phyloP scores from a whole-genome alignment of 2,329 filamentous ascomycete genomes.

The Alternaria brassicae region DNA sequence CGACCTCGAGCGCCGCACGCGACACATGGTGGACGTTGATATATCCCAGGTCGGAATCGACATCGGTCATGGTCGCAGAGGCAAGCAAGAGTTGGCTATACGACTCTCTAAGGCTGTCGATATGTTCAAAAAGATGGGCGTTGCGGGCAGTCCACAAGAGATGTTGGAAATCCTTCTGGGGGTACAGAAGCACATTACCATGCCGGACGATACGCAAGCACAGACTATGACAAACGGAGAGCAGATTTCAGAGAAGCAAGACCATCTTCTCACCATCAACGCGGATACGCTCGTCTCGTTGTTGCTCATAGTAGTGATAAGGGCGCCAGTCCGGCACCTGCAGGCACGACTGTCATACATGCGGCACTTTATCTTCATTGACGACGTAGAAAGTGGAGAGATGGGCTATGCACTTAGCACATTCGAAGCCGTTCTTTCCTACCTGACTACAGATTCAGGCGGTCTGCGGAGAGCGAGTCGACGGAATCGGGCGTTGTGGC shows the following conservation, averaged over 20 bases:
- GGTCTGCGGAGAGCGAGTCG: slow-evolving; percentile 83
- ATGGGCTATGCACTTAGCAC: slow-evolving; percentile 96
- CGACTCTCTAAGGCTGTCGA: slow-evolving; percentile 81
- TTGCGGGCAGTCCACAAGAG: slow-evolving; percentile 80
- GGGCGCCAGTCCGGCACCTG: slow-evolving; percentile 84
- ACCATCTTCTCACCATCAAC: slow-evolving; percentile 70
- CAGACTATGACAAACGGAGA: slow-evolving; percentile 32
- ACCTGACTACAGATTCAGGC: slow-evolving; percentile 82
- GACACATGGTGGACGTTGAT: slow-evolving; percentile 92
- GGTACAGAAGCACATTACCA: slow-evolving; percentile 83
- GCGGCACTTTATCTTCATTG: slow-evolving; percentile 96
- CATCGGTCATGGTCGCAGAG: slow-evolving; percentile 77
- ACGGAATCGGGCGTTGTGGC: slow-evolving; percentile 86
- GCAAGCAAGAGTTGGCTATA: slow-evolving; percentile 80
- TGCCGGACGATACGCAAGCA: slow-evolving; percentile 53
- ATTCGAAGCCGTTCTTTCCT: slow-evolving; percentile 90
- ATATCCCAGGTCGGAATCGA: slow-evolving; percentile 92
- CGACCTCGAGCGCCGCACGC: slow-evolving; percentile 86
- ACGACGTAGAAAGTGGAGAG: slow-evolving; percentile 95
- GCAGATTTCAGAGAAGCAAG: slow-evolving; percentile 58
- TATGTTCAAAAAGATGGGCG: slow-evolving; percentile 84
- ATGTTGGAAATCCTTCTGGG: slow-evolving; percentile 83
- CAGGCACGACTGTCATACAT: slow-evolving; percentile 93
- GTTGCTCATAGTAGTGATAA: slow-evolving; percentile 88
- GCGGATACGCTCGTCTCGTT: slow-evolving; percentile 94